phyloP scores from a whole-genome alignment of 129 eudicot species.

The Artemisia annua region DNA sequence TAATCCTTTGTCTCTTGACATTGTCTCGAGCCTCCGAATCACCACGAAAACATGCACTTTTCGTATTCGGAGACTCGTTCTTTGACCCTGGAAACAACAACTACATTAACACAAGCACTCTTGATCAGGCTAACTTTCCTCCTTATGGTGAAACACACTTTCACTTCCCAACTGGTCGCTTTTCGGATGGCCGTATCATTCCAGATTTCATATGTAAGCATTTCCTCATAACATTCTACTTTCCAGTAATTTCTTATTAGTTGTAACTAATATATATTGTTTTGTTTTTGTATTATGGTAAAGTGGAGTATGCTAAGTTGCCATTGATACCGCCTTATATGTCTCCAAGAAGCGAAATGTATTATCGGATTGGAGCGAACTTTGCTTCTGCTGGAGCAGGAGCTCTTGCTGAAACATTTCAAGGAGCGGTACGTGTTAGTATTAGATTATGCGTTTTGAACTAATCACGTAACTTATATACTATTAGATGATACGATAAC shows the following conservation, averaged over 20 bases:
- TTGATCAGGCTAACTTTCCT: constrained; percentile 49
- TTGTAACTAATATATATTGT: no score
- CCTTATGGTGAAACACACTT: constrained; percentile 61
- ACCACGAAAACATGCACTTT: constrained; percentile 20
- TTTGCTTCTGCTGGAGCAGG: constrained; percentile 82
- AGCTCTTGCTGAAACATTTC: constrained; percentile 53
- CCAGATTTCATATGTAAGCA: constrained; percentile 57
- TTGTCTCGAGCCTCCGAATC: not conserved
- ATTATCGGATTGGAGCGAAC: constrained; percentile 46
- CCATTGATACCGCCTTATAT: constrained; percentile 55
- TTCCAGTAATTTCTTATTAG: no score
- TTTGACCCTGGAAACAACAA: constrained; percentile 62
- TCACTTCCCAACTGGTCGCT: constrained; percentile 57
- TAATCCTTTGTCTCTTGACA: not conserved
- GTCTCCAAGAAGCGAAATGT: constrained; percentile 23
- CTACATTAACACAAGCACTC: constrained; percentile 50
- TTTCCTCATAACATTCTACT: no score
- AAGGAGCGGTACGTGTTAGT: constrained; percentile 50
- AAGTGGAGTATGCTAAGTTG: constrained; percentile 52
- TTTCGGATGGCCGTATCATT: constrained; percentile 62
- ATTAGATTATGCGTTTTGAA: no score
- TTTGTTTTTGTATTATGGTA: not conserved
- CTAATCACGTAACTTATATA: no score
- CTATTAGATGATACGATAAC: no score
- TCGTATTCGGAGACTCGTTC: constrained; percentile 53